Conservation (phyloP, 2,329 filamentous ascomycete genomes). For the Exophiala mesophila region DNA sequence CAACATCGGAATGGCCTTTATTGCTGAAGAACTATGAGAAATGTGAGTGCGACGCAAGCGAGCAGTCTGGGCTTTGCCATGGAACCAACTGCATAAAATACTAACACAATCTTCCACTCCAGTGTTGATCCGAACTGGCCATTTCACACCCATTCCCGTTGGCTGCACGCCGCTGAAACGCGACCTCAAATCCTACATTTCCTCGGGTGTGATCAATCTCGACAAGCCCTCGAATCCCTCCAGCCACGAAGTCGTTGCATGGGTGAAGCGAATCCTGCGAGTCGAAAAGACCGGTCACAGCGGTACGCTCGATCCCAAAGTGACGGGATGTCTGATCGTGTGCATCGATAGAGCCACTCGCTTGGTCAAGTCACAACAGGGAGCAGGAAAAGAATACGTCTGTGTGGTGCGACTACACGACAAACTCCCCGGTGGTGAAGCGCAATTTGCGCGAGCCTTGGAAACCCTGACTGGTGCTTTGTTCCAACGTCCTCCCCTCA, state of each 20-base stretch:
- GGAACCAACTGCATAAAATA: background rate
- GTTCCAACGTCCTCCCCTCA: conserved; percentile 94
- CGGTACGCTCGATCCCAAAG: conserved; percentile 95
- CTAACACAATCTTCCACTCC: conserved; percentile 34
- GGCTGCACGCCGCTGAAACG: conserved; percentile 88
- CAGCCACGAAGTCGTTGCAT: conserved; percentile 97
- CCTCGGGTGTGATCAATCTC: conserved; percentile 96
- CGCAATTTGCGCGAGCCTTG: conserved; percentile 85
- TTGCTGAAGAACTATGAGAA: conserved; percentile 95
- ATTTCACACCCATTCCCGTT: conserved; percentile 94
- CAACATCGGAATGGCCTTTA: conserved; percentile 88
- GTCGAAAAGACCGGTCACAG: conserved; percentile 97
- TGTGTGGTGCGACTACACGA: conserved; percentile 93
- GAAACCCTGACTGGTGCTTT: conserved; percentile 95
- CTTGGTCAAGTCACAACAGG: conserved; percentile 97
- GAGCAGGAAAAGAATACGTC: conserved; percentile 98
- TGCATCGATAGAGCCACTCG: conserved; percentile 95
- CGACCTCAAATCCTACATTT: conserved; percentile 95
- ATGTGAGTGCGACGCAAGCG: conserved; percentile 53
- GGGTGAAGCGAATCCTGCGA: conserved; percentile 95
- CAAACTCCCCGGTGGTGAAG: conserved; percentile 87
- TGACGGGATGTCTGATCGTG: conserved; percentile 91
- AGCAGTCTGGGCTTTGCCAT: background rate
- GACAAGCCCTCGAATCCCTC: conserved; percentile 97
- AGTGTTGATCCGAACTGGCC: conserved; percentile 89